phyloP scores from a whole-genome alignment of 1,284 basidiomycete species.

The Puccinia triticina region DNA sequence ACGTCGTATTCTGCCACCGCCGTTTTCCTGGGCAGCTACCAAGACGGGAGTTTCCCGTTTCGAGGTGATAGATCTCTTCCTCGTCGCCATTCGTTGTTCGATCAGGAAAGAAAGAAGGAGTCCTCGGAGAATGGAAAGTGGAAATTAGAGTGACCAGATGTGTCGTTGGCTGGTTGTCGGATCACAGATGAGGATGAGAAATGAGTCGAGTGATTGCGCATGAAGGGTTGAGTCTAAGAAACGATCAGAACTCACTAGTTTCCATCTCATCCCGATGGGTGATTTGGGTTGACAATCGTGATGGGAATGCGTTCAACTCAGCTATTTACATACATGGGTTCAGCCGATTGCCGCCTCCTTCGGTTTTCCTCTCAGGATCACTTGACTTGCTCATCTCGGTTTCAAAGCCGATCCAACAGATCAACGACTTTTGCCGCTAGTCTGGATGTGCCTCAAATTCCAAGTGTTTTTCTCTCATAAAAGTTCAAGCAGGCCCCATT shows the following conservation, averaged over 20 bases:
- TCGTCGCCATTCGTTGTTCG: constrained; percentile 33
- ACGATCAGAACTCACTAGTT: background rate
- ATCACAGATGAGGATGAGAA: constrained; percentile 21
- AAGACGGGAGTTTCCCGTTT: constrained; percentile 99
- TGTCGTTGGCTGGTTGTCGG: constrained; percentile 35
- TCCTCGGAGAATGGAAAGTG: background rate
- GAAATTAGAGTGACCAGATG: constrained; percentile 32
- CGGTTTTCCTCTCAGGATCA: background rate
- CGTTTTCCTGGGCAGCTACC: constrained; percentile 98
- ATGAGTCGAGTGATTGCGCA: constrained; percentile 13
- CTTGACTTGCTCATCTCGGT: too few species aligned
- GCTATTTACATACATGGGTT: too few species aligned
- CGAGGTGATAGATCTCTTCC: constrained; percentile 95
- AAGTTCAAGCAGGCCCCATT: too few species aligned
- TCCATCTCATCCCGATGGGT: constrained; percentile 28
- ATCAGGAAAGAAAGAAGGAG: constrained; percentile 50
- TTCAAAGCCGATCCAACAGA: too few species aligned
- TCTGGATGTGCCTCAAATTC: too few species aligned
- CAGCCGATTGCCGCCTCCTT: background rate
- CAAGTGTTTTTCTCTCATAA: too few species aligned
- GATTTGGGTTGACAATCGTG: constrained; percentile 31
- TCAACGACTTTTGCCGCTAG: too few species aligned
- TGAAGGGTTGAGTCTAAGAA: background rate
- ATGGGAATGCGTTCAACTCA: constrained; percentile 3
- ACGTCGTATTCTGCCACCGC: constrained; percentile 99